Evolutionary conservation across 129 eudicot species (phyloP), one percentile per base, ranked within the genome.

Genomic region (Tagetes patula): DNA sequence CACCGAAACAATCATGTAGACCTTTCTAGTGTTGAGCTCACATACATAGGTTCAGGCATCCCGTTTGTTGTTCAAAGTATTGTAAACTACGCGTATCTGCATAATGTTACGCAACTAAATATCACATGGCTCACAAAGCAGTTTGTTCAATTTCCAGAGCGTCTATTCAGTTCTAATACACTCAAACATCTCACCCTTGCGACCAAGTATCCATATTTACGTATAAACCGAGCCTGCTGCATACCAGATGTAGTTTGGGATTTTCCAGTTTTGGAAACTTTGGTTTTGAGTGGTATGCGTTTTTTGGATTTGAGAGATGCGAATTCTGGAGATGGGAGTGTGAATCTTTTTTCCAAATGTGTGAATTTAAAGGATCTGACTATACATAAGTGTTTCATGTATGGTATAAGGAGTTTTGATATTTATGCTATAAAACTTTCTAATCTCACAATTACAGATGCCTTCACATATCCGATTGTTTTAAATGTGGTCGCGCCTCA

Each of bases 281-380:
- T 77, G 8, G 2, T 12, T 53, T 37, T 77, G 32, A 69, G 53
- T 11, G 12, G 64, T 36, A 43, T 68, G 52, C 7, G 6, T 47
- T 34, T 77, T 1, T 33, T 61, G 27, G 69, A 42, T 34, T 6
- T 4, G 0, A 46, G 48, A 10, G 8, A 14, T 39, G n/a, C 8
- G 61, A 41, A 20, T 20, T 20, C 27, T 0, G 56, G 48, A 10
- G 8, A 14, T 39, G n/a, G 8, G 61, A 41, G 69, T 30, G 33
- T 69, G 12, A 65, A 69, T 8, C 34, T 77, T 40, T 77, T 69
- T 36, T 77, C 75, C 10, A 69, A 77, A 10, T 56, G 81, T 77
- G 81, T 77, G 59, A 69, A 34, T 27, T 61, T 77, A 48, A 77
- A 33, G 55, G 43, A 72, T 32, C 37, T 72, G 32, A 72, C 54